Percentiles rank a stretch among this genome's conserved stretches.
phyloP scores from a whole-genome alignment of 768 basidiomycete genomes.

The Suillus subluteus region DNA sequence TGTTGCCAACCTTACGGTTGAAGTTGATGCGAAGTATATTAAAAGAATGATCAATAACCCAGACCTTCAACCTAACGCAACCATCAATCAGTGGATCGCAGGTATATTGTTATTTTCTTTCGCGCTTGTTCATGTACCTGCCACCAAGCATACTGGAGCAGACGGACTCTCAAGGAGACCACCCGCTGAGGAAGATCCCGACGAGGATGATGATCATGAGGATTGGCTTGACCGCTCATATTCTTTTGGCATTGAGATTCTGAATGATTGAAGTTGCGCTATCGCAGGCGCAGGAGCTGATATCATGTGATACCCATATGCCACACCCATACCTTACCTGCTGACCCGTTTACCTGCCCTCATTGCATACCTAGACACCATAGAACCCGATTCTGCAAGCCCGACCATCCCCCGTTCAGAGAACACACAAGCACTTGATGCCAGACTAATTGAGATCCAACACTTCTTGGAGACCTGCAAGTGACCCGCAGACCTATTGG shows the following conservation, averaged over 20 bases:
- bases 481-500: rapidly evolving
- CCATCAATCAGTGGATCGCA: conserved; percentile 45
- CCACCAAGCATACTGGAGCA: background rate
- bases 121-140: conserved; percentile 32
- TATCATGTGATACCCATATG: no score
- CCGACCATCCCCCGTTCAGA: no score
- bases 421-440: no score
- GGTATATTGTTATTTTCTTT: conserved; percentile 34
- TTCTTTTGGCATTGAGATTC: background rate
- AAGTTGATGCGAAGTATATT: conserved; percentile 46
- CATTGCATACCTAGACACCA: rapidly evolving
- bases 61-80: conserved; percentile 38
- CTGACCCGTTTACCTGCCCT: background rate
- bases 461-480: no score
- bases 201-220: background rate
- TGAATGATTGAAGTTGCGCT: background rate
- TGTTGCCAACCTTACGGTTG: conserved; percentile 34
- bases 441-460: rapidly evolving
- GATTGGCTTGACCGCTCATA: background rate
- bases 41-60: conserved; percentile 48
- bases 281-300: no score
- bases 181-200: rapidly evolving
- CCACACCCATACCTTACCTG: no score
- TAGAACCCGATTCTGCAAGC: no score
- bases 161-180: conserved; percentile 2